phyloP scores from a whole-genome alignment of 176 grass and related monocot genomes.

The Aegilops bicornis region DNA sequence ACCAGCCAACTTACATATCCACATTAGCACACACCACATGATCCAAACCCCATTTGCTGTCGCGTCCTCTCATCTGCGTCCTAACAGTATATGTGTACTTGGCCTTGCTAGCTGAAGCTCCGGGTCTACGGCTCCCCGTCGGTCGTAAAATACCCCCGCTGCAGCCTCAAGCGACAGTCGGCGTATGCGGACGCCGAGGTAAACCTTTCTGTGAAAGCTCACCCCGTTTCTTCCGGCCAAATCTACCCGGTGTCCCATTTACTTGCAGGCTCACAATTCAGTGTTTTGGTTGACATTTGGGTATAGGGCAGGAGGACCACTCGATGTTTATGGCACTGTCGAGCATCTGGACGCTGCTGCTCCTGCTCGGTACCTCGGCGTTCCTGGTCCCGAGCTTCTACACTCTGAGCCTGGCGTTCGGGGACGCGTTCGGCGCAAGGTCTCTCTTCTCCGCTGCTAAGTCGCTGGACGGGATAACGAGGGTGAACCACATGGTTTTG shows the following conservation, averaged over 20 bases:
- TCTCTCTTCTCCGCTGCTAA: conserved; percentile 38
- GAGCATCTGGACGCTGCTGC: conserved; percentile 80
- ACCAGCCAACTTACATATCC: not conserved
- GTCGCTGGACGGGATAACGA: conserved; percentile 46
- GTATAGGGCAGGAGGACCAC: conserved; percentile 94
- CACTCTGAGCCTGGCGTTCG: conserved; percentile 43
- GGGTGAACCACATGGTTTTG: conserved; percentile 58
- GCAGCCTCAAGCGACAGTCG: conserved; percentile 77
- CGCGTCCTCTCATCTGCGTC: not conserved
- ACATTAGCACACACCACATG: not conserved
- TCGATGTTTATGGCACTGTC: conserved; percentile 71
- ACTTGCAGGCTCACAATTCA: conserved; percentile 3
- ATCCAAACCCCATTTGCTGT: not conserved
- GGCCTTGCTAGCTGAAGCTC: conserved; percentile 63
- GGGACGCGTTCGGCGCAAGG: conserved; percentile 49
- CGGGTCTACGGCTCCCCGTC: conserved; percentile 86
- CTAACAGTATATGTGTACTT: not conserved
- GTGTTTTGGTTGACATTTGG: conserved; percentile 51
- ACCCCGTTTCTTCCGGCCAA: not conserved
- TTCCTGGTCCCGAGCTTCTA: conserved; percentile 58
- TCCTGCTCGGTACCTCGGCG: conserved; percentile 62
- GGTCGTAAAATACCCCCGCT: conserved; percentile 89
- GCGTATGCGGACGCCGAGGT: conserved; percentile 94
- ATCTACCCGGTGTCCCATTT: rapidly evolving
- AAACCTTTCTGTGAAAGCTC: conserved; percentile 21